phyloP scores from a whole-genome alignment of 129 eudicot genomes.

The Lactuca saligna region DNA sequence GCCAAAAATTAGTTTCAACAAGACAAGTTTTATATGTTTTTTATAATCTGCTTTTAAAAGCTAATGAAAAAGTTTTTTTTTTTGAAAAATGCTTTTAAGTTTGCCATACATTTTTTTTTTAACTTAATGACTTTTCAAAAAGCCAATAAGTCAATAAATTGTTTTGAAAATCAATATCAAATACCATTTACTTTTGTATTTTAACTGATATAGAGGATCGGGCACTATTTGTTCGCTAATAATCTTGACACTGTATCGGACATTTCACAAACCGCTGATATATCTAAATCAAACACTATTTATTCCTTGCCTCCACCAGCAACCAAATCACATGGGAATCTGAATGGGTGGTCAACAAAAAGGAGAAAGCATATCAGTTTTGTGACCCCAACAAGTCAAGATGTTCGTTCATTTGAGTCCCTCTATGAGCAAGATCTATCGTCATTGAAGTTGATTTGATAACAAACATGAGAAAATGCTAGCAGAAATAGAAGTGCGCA shows the following conservation, averaged over 20 bases:
- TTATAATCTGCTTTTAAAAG: no score
- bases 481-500: slow-evolving; percentile 11
- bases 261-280: slow-evolving; percentile 53
- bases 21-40: no score
- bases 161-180: no score
- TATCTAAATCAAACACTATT: slow-evolving; percentile 53
- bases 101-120: no score
- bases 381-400: slow-evolving; percentile 40
- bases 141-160: no score
- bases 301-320: slow-evolving; percentile 43
- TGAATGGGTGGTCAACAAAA: slow-evolving; percentile 52
- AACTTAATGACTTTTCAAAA: no score
- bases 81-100: no score
- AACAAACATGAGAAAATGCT: slow-evolving; percentile 13
- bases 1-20: no score
- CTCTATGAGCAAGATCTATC: slow-evolving; percentile 33
- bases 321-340: slow-evolving; percentile 45
- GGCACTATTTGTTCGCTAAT: not conserved
- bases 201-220: slow-evolving; percentile 17
- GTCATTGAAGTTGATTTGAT: slow-evolving; percentile 7
- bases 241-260: slow-evolving; percentile 43
- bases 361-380: slow-evolving; percentile 41
- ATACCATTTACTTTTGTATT: slow-evolving; percentile 17
- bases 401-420: slow-evolving; percentile 29
- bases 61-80: no score